Conservation (phyloP, 495 filamentous ascomycete species). For the Penicillium cinerascens region DNA sequence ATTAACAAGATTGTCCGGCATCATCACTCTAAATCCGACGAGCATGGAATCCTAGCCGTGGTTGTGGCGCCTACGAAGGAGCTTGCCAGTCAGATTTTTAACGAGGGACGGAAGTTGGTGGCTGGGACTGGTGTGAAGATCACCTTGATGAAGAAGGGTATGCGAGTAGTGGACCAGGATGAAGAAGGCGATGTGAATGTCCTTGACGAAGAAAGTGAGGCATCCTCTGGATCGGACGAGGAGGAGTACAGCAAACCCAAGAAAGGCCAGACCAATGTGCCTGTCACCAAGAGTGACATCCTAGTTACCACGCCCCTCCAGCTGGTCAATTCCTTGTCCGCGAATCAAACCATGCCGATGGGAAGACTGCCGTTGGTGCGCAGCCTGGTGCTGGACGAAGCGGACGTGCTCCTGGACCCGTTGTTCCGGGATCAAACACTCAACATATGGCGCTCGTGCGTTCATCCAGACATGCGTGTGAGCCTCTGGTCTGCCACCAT, state of each 20-base stretch:
- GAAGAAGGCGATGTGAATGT: constrained; percentile 30
- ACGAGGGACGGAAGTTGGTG: constrained; percentile 81
- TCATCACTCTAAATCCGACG: constrained; percentile 41
- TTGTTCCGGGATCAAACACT: constrained; percentile 89
- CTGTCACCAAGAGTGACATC: constrained; percentile 70
- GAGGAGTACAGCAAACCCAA: constrained; percentile 36
- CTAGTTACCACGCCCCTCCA: constrained; percentile 83
- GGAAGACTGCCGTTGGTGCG: constrained; percentile 59
- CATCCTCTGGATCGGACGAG: constrained; percentile 32
- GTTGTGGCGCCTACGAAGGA: constrained; percentile 91
- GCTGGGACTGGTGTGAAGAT: constrained; percentile 75
- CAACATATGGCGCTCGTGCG: constrained; percentile 76
- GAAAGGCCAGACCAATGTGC: constrained; percentile 34
- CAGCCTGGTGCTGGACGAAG: constrained; percentile 83
- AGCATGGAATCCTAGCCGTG: constrained; percentile 57
- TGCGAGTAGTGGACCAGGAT: constrained; percentile 56
- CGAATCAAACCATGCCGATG: constrained; percentile 37
- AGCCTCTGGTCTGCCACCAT: constrained; percentile 96
- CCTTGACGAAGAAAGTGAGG: constrained; percentile 41
- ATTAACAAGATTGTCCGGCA: constrained; percentile 66
- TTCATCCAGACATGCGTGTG: constrained; percentile 60
- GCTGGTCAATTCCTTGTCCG: constrained; percentile 69
- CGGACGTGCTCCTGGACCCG: constrained; percentile 88
- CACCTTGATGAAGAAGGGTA: constrained; percentile 78
- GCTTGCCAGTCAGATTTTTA: constrained; percentile 85